Evolutionary conservation across 2,329 filamentous ascomycete species (phyloP).

Genomic region (Claviceps sp.): DNA sequence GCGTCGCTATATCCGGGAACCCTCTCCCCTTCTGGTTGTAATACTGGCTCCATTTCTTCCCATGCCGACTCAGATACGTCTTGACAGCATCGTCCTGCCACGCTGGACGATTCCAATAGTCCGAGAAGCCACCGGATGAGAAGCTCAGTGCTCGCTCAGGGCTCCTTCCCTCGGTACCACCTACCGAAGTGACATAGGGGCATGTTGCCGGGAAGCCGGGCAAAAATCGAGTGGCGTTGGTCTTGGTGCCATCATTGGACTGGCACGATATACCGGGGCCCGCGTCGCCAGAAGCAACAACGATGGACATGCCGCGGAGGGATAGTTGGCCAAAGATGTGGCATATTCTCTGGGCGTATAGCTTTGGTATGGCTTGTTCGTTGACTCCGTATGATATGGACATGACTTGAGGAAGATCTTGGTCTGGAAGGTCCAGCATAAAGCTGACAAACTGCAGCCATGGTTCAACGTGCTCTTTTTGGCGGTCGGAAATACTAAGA

Average conservation of each 20-base stretch:
- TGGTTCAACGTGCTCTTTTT: conserved; percentile 43
- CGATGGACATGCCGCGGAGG: conserved; percentile 51
- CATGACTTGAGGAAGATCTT: conserved; percentile 47
- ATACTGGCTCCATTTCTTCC: conserved; percentile 35
- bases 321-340: conserved; percentile 52
- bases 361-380: conserved; percentile 47
- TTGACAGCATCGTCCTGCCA: conserved; percentile 33
- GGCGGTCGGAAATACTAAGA: conserved; percentile 13
- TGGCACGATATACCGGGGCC: conserved; percentile 24
- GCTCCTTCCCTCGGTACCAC: conserved; percentile 36
- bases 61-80: conserved; percentile 29
- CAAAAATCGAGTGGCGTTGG: conserved; percentile 19
- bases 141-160: conserved; percentile 42
- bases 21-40: conserved; percentile 37
- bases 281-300: conserved; percentile 49
- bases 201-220: conserved; percentile 27
- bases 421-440: conserved; percentile 39
- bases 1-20: conserved; percentile 48
- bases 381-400: conserved; percentile 59
- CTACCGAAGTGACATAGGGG: conserved; percentile 50
- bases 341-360: conserved; percentile 39
- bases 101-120: conserved; percentile 28
- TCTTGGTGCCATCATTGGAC: conserved; percentile 20
- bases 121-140: conserved; percentile 38
- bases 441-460: conserved; percentile 51